A percentile compares a stretch with the other conserved stretches of the same genome.
phyloP scores from a whole-genome alignment of 2,329 filamentous ascomycete species.

The Fusarium nanum region DNA sequence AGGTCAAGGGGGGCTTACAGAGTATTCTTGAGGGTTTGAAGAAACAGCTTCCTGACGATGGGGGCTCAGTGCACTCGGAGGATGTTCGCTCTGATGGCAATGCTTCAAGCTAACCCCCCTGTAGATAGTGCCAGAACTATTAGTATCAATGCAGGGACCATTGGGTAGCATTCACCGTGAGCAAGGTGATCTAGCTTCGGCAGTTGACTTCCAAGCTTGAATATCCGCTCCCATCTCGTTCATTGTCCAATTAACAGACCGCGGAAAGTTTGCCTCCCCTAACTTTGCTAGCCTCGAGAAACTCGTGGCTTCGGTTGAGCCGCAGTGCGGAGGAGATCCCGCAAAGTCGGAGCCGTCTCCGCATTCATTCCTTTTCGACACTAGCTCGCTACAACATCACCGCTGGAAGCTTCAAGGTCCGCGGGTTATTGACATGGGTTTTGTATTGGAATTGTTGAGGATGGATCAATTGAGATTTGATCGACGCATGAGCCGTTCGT shows the following conservation, averaged over 20 bases:
- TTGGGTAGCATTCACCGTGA: not conserved
- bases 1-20: constrained; percentile 23
- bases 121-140: not conserved
- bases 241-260: not conserved
- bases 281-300: not conserved
- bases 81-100: not conserved
- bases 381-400: not conserved
- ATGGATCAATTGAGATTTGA: not conserved
- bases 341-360: constrained; percentile 19
- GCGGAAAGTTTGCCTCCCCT: not conserved
- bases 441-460: not conserved
- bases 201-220: not conserved
- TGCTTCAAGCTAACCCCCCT: constrained; percentile 4
- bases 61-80: not conserved
- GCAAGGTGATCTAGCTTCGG: not conserved
- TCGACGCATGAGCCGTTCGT: constrained; percentile 4
- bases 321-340: constrained; percentile 22
- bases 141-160: not conserved
- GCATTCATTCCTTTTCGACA: not conserved
- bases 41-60: constrained; percentile 15
- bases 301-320: constrained; percentile 3
- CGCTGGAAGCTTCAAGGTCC: not conserved
- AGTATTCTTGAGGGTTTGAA: constrained; percentile 20
- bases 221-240: not conserved
- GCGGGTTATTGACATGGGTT: not conserved